Conservation (phyloP, 306 rosid species). For the Gastrolobium bilobum region DNA sequence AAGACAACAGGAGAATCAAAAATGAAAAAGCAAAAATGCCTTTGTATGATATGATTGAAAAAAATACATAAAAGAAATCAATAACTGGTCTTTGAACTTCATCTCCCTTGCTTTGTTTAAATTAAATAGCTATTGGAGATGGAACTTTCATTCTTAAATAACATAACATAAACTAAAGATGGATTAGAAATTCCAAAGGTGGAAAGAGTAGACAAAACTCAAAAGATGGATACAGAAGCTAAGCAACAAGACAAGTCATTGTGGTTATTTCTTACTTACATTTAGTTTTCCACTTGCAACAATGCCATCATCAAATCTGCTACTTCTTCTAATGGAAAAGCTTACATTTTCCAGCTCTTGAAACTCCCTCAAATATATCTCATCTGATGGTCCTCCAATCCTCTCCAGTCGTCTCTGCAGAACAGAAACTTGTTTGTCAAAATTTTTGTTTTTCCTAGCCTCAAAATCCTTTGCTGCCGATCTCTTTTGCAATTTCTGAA, state of each 20-base stretch:
- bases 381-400: slow-evolving; percentile 68
- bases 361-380: slow-evolving; percentile 63
- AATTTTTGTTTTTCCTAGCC: slow-evolving; percentile 56
- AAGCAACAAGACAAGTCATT: background rate
- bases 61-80: background rate
- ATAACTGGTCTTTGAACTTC: background rate
- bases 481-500: slow-evolving; percentile 71
- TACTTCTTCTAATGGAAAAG: slow-evolving; percentile 54
- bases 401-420: slow-evolving; percentile 68
- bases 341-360: slow-evolving; percentile 73
- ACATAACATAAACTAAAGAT: background rate
- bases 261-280: slow-evolving; percentile 57
- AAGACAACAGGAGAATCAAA: background rate
- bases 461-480: slow-evolving; percentile 54
- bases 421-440: slow-evolving; percentile 69
- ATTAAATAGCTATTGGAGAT: slow-evolving; percentile 14
- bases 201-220: background rate
- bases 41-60: slow-evolving; percentile 1
- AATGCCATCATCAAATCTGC: slow-evolving; percentile 52
- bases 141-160: background rate
- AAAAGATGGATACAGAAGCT: background rate
- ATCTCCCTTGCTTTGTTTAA: background rate
- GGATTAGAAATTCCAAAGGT: background rate
- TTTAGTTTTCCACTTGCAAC: slow-evolving; percentile 70
- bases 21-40: background rate